Percentiles rank a stretch among this genome's conserved stretches.
phyloP scores from a whole-genome alignment of 2,329 filamentous ascomycete species.

The Microcyclospora tardicrescens region DNA sequence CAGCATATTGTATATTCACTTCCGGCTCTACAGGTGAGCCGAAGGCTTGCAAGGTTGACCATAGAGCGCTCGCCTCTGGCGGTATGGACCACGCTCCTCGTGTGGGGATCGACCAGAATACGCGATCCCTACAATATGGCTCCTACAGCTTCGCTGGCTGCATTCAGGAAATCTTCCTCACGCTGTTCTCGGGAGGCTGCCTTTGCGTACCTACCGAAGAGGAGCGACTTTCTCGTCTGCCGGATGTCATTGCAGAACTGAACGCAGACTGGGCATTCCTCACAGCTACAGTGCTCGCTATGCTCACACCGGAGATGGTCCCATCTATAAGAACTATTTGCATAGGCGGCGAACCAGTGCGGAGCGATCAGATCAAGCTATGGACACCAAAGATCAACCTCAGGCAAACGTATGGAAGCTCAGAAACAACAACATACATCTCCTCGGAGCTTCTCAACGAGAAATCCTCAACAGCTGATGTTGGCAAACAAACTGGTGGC shows the following conservation, averaged over 20 bases:
- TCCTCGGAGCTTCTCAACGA: too few relatives aligned
- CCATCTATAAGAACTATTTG: not conserved
- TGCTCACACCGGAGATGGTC: not conserved
- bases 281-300: not conserved
- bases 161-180: slow-evolving; percentile 6
- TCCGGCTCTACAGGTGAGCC: not conserved
- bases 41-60: not conserved
- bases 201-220: slow-evolving; percentile 35
- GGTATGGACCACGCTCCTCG: not conserved
- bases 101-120: not conserved
- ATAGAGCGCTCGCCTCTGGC: not conserved
- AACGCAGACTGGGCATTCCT: not conserved
- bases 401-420: too few relatives aligned
- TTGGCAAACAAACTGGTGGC: too few relatives aligned
- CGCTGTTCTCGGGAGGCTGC: slow-evolving; percentile 31
- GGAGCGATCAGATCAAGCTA: too few relatives aligned
- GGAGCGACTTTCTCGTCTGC: slow-evolving; percentile 5
- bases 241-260: not conserved
- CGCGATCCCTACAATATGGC: not conserved
- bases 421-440: too few relatives aligned
- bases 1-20: not conserved
- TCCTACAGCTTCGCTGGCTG: not conserved
- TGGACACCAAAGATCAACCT: too few relatives aligned
- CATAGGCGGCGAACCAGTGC: not conserved
- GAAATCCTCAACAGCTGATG: too few relatives aligned